Percentiles rank a stretch among this genome's conserved stretches.
Evolutionary conservation across 208 protist species (phyloP).

Genomic region (Leishmania lainsoni): DNA sequence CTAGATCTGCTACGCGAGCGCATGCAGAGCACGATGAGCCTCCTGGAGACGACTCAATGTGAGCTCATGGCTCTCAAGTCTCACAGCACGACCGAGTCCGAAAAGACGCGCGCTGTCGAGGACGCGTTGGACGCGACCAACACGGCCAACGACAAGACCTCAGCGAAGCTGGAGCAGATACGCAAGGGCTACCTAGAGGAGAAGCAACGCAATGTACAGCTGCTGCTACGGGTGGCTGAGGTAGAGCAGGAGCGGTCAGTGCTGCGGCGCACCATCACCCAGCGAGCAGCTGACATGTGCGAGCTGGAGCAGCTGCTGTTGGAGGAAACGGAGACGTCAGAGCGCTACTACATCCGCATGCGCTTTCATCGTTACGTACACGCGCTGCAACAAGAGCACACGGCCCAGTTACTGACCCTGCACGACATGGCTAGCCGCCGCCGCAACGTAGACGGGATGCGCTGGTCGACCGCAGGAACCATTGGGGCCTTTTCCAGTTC

Average conservation of each 20-base stretch:
- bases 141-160: constrained; percentile 6
- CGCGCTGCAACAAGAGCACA: constrained; percentile 40
- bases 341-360: constrained; percentile 72
- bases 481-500: background rate
- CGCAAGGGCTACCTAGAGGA: constrained; percentile 68
- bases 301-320: constrained; percentile 76
- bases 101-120: constrained; percentile 27
- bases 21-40: constrained; percentile 41
- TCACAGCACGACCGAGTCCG: constrained; percentile 31
- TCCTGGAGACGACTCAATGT: constrained; percentile 59
- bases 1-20: constrained; percentile 38
- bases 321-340: constrained; percentile 74
- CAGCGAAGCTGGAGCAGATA: constrained; percentile 45
- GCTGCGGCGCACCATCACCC: constrained; percentile 32
- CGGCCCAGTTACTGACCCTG: constrained; percentile 20
- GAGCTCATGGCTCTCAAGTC: constrained; percentile 41
- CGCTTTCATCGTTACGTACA: constrained; percentile 48
- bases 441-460: background rate
- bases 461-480: background rate
- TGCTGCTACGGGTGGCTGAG: constrained; percentile 63
- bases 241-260: constrained; percentile 53
- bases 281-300: constrained; percentile 41
- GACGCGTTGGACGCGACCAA: constrained; percentile 31
- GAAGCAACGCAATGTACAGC: constrained; percentile 74
- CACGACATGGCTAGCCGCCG: constrained; percentile 11